These are phyloP conservation scores for Simmondsia chinensis DNA, from an alignment of 148 eudicot genomes.

Conservation along the genomic window DNA sequence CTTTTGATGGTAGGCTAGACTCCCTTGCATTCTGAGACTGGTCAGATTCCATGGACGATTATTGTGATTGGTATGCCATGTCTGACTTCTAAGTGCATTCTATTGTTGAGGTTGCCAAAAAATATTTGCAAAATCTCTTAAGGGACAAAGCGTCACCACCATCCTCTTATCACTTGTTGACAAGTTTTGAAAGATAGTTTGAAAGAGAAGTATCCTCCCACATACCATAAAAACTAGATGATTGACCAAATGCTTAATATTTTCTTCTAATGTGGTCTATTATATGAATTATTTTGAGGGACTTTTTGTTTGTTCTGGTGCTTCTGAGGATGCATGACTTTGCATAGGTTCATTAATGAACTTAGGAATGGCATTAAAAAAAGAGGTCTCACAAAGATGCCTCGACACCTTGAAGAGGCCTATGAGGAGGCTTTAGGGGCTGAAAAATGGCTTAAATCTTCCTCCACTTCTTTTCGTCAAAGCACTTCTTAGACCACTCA, in stretches of 20 bases:
- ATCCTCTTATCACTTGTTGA: not conserved
- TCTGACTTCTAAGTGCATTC: too few species aligned
- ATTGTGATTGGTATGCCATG: too few species aligned
- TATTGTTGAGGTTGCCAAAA: too few species aligned
- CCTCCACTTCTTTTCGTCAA: too few species aligned
- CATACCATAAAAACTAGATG: not conserved
- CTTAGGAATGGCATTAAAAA: not conserved
- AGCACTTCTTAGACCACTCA: too few species aligned
- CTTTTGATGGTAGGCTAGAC: too few species aligned
- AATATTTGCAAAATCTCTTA: too few species aligned
- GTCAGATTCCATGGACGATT: too few species aligned
- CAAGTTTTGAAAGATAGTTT: not conserved
- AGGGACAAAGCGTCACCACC: not conserved
- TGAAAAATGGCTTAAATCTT: too few species aligned
- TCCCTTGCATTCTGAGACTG: too few species aligned
- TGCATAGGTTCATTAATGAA: too few species aligned
- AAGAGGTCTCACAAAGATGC: not conserved
- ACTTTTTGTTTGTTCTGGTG: not conserved
- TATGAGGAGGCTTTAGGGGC: not conserved
- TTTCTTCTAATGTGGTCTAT: not conserved
- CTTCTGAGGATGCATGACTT: not conserved
- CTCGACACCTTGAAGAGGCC: not conserved
- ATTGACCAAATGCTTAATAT: not conserved
- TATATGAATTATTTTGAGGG: not conserved
- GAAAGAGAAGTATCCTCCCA: not conserved